Base-by-base conservation (phyloP, 2,329 filamentous ascomycete genomes). In the Verticillium nonalfalfae region DNA sequence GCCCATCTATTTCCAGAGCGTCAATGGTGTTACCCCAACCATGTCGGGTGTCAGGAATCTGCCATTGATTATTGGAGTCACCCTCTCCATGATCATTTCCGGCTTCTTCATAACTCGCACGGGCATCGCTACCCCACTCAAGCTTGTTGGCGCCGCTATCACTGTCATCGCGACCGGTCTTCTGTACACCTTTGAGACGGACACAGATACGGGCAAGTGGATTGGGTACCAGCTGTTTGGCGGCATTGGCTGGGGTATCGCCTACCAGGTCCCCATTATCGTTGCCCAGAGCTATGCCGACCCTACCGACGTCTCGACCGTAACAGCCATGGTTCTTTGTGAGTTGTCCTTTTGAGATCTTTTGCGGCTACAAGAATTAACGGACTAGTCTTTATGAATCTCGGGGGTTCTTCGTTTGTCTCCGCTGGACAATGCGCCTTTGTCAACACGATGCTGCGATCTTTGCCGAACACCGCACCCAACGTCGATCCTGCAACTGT, bases 401-500 rank as follows among this genome's bases (percentile, higher is more conserved):
- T 81, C 0, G 78, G 76, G 33, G 76, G 77, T 5, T 72, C 77
- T 6, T 68, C 85, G 1, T 85, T 85, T 63, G 76, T 86, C 34
- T 78, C 77, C 3, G 75, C 83, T 31, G 82, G 73, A 1, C 77
- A 85, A 64, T 79, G 77, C 60, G 75, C 85, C 15, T 82, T 85
- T 62, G 77, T 75, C 56, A 82, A 82, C 65, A 84, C 81, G 0
- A 75, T 91, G 18, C 75, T 85, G 56, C 71, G 78, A 2, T 77
- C 82, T 39, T 75, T 91, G 3, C 65, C 69, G 15, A 62, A 67
- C 2, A 70, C 77, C 62, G 74, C 78, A 13, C 76, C 80, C 1
- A 72, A 73, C 18, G 69, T 86, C n/a, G 74, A 82, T 39, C 73
- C 80, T 0, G 66, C 69, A 5, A 67, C 78, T 58, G 81, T 86